phyloP scores from a whole-genome alignment of 2,329 filamentous ascomycete species.

The Davidsoniella eucalypti region DNA sequence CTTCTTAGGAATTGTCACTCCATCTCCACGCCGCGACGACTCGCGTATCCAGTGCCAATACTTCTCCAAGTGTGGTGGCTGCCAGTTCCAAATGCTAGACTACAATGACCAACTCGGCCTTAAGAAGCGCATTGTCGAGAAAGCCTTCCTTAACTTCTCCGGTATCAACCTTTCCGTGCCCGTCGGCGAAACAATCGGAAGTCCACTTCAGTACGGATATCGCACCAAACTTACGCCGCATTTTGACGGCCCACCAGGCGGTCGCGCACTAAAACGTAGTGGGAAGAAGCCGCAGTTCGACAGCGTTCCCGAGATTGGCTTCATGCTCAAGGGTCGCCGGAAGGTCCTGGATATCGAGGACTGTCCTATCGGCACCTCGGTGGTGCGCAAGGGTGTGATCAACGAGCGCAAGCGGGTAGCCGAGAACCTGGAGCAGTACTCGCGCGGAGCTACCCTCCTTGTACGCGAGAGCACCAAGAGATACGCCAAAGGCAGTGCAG shows the following conservation, averaged over 20 bases:
- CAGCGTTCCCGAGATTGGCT: conserved; percentile 66
- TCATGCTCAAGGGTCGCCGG: conserved; percentile 70
- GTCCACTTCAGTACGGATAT: conserved; percentile 82
- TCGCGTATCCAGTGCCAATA: conserved; percentile 66
- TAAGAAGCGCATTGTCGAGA: conserved; percentile 76
- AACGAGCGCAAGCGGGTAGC: conserved; percentile 63
- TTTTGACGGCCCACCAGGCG: conserved; percentile 61
- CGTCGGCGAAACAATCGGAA: conserved; percentile 73
- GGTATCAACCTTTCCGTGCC: conserved; percentile 53
- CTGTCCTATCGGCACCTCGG: conserved; percentile 84
- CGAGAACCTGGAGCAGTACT: conserved; percentile 53
- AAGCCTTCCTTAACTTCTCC: conserved; percentile 84
- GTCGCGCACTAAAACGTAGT: conserved; percentile 31
- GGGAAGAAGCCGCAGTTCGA: conserved; percentile 33
- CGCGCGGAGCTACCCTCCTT: conserved; percentile 71
- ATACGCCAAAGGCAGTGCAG: conserved; percentile 30
- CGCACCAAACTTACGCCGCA: conserved; percentile 94
- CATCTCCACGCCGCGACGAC: conserved; percentile 63
- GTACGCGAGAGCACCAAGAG: conserved; percentile 72
- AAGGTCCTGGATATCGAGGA: conserved; percentile 88
- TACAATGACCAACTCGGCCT: conserved; percentile 72
- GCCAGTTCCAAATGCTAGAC: conserved; percentile 93
- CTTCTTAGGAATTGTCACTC: conserved; percentile 58
- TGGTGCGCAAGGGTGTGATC: conserved; percentile 63
- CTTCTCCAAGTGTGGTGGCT: conserved; percentile 76